These are phyloP conservation scores for Astrothelium macrocarpum DNA, from an alignment of 495 filamentous ascomycete species.

Conservation along the genomic window DNA sequence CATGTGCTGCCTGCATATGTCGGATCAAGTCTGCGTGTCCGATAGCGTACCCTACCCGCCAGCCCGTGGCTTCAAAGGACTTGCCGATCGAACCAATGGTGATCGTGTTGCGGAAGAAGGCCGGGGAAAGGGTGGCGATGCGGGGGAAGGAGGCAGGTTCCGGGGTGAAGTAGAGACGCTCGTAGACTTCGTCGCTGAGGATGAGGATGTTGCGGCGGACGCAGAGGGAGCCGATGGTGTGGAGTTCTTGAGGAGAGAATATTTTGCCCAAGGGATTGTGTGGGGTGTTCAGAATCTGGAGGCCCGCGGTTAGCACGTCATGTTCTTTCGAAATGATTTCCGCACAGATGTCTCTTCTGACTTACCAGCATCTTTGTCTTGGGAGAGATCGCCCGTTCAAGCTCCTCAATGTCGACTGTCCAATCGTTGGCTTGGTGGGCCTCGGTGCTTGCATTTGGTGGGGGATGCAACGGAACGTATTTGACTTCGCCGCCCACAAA, in stretches of 20 bases:
- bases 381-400: not conserved
- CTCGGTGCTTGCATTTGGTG: not conserved
- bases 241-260: conserved; percentile 16
- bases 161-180: conserved; percentile 11
- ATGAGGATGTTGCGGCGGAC: conserved; percentile 11
- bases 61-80: conserved; percentile 15
- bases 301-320: conserved; percentile 3
- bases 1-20: conserved; percentile 12
- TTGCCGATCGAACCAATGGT: conserved; percentile 17
- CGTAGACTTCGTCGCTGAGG: conserved; percentile 20
- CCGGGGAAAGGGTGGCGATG: conserved; percentile 9
- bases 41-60: conserved; percentile 17
- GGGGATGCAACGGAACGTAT: conserved; percentile 6
- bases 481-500: not conserved
- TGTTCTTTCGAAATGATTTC: too few relatives aligned
- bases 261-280: conserved; percentile 18
- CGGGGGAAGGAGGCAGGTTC: not conserved
- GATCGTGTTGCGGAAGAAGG: conserved; percentile 9
- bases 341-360: too few relatives aligned
- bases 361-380: not conserved
- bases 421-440: not conserved
- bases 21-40: conserved; percentile 13
- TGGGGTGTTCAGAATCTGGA: conserved; percentile 1
- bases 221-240: conserved; percentile 14
- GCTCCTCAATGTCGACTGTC: conserved; percentile 1